A percentile compares a stretch with the other conserved stretches of the same genome.
Evolutionary conservation across 768 basidiomycete species (phyloP).

Genomic region (Flagelloscypha sp.): DNA sequence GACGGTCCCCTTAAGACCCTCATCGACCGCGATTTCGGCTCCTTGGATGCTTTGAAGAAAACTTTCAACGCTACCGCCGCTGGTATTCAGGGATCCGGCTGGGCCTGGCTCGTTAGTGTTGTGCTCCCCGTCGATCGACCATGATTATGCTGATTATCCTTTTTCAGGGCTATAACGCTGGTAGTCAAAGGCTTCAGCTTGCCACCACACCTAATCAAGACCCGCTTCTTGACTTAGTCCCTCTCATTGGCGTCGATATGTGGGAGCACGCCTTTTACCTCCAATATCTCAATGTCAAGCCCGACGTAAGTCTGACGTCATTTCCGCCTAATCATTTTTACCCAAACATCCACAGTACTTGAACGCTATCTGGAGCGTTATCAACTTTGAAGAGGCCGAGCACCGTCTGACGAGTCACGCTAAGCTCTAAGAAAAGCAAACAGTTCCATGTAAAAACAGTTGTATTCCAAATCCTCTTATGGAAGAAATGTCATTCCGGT

Average conservation of each 20-base stretch:
- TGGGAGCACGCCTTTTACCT: slow-evolving; percentile 98
- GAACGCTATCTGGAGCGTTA: slow-evolving; percentile 89
- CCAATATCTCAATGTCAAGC: slow-evolving; percentile 94
- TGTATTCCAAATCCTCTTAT: too few species aligned
- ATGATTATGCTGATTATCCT: slow-evolving; percentile 3
- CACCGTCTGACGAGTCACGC: too few species aligned
- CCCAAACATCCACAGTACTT: slow-evolving; percentile 81
- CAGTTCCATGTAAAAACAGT: too few species aligned
- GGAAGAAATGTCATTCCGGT: too few species aligned
- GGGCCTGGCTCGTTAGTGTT: slow-evolving; percentile 88
- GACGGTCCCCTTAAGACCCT: slow-evolving; percentile 61
- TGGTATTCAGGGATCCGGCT: slow-evolving; percentile 87
- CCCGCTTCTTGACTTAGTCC: slow-evolving; percentile 66
- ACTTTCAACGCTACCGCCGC: slow-evolving; percentile 82
- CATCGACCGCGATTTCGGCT: slow-evolving; percentile 57
- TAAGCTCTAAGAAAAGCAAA: too few species aligned
- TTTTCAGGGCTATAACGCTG: slow-evolving; percentile 58
- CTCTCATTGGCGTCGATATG: slow-evolving; percentile 88
- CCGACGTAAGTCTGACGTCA: slow-evolving; percentile 52
- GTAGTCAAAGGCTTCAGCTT: slow-evolving; percentile 70
- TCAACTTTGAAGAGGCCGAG: slow-evolving; percentile 94
- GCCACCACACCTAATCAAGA: slow-evolving; percentile 95
- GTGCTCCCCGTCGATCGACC: slow-evolving; percentile 1
- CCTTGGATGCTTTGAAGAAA: slow-evolving; percentile 62
- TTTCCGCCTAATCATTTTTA: background rate